Evolutionary conservation across 2,329 filamentous ascomycete species (phyloP), one percentile per base, ranked within the genome.

Genomic region (Diaporthe australafricana): DNA sequence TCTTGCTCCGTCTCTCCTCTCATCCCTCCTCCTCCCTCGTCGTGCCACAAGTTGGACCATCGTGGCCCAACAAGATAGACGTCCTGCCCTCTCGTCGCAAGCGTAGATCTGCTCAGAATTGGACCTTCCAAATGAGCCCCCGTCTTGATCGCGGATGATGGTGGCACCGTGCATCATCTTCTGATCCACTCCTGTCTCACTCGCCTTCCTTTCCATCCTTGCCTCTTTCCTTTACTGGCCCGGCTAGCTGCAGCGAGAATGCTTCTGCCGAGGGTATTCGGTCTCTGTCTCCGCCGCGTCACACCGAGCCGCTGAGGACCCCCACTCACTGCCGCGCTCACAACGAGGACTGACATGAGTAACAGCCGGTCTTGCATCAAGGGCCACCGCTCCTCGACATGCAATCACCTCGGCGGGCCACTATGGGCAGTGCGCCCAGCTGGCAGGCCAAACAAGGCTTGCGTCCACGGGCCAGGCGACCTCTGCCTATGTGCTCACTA

Each of bases 361-460:
- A 30, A 60, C 76, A 94, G 92, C 81, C 90, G 90, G 85, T 91
- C 92, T 78, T 94, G 92, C 80, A 94, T 94, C 76, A 90, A 92
- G 77, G 92, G 92, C 70, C 92, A 94, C 81, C 90, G 92, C 77
- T 94, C 92, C 38, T 93, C 92, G 67, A 93, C 92, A 84, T 94
- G 92, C 81, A 91, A 88, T 60, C 92, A 94, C 60, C 67, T 73
- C 20, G 72, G 72, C 52, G 72, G 72, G 6, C 72, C 70, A 11
- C 22, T 73, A 5, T 73, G 72, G 72, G 72, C 90, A 27, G 92
- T 94, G 20, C 88, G 91, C 74, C 93, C 93, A 77, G 92, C 92
- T 20, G 92, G 92, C 22, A 87, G 92, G 63, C 92, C 92, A 11
- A 81, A 94, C 69, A 93, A 91, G 79, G 87, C 88, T 68, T 94